Conservation (phyloP, 495 filamentous ascomycete species). For the Aspergillus cavernicola region DNA sequence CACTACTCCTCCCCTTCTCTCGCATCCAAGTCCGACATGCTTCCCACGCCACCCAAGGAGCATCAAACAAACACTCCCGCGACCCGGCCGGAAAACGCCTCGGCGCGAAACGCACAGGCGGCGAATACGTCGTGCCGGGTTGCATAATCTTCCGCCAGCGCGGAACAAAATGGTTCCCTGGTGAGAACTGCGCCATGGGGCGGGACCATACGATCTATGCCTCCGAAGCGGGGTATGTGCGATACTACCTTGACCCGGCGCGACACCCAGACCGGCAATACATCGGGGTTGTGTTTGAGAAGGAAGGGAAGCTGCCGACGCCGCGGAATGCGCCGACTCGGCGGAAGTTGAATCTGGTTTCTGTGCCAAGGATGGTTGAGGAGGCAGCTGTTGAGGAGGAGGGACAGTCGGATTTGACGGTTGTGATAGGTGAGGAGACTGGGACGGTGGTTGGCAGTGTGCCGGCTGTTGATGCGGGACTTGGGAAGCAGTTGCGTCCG, state of each 20-base stretch:
- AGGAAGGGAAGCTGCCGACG: slow-evolving; percentile 65
- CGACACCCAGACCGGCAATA: slow-evolving; percentile 78
- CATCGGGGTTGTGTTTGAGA: slow-evolving; percentile 86
- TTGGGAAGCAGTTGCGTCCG: slow-evolving; percentile 51
- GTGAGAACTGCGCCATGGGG: slow-evolving; percentile 89
- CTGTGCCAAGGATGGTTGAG: slow-evolving; percentile 37
- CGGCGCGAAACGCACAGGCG: slow-evolving; percentile 87
- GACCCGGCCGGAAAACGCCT: slow-evolving; percentile 90
- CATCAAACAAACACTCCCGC: slow-evolving; percentile 75
- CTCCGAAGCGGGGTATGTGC: slow-evolving; percentile 78
- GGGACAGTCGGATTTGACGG: slow-evolving; percentile 35
- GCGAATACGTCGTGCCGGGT: slow-evolving; percentile 86
- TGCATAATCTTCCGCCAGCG: slow-evolving; percentile 98
- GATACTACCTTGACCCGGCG: slow-evolving; percentile 86
- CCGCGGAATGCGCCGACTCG: slow-evolving; percentile 59
- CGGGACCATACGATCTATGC: slow-evolving; percentile 98
- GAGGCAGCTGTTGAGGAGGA: slow-evolving; percentile 24
- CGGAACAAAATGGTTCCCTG: slow-evolving; percentile 89
- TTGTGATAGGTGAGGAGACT: slow-evolving; percentile 22
- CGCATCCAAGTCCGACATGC: slow-evolving; percentile 61
- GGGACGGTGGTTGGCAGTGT: slow-evolving; percentile 30
- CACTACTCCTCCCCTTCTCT: slow-evolving; percentile 33
- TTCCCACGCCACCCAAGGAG: slow-evolving; percentile 80
- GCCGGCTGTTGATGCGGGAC: slow-evolving; percentile 30
- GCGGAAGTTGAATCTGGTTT: slow-evolving; percentile 67